phyloP scores from a whole-genome alignment of 495 filamentous ascomycete genomes.

The Neurospora sp. region DNA sequence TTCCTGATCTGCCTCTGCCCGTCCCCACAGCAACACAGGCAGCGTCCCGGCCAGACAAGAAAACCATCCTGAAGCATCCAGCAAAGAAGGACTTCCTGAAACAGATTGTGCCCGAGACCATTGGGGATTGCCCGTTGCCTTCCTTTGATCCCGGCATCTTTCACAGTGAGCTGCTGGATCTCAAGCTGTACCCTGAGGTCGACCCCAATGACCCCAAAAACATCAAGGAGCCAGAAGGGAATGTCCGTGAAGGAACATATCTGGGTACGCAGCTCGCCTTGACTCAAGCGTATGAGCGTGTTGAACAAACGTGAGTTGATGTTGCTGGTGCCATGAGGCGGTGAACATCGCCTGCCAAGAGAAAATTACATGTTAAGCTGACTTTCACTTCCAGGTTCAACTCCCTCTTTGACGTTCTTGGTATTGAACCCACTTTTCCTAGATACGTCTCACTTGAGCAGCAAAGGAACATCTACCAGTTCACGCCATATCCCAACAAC shows the following conservation, averaged over 20 bases:
- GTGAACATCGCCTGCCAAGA: neutral
- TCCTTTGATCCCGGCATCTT: slow-evolving; percentile 26
- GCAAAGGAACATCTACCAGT: slow-evolving; percentile 23
- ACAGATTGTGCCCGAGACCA: slow-evolving; percentile 12
- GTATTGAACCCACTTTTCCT: slow-evolving; percentile 25
- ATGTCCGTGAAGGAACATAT: slow-evolving; percentile 22
- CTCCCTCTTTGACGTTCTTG: slow-evolving; percentile 28
- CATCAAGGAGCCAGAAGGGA: slow-evolving; percentile 14
- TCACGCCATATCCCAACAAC: slow-evolving; percentile 18
- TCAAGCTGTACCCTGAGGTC: slow-evolving; percentile 18
- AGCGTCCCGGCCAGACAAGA: slow-evolving; percentile 8
- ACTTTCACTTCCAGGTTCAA: slow-evolving; percentile 16
- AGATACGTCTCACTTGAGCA: slow-evolving; percentile 19
- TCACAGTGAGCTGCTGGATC: slow-evolving; percentile 20
- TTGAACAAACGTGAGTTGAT: slow-evolving; percentile 28
- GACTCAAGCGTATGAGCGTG: slow-evolving; percentile 28
- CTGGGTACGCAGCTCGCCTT: slow-evolving; percentile 31
- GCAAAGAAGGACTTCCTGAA: slow-evolving; percentile 16
- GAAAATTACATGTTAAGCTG: neutral
- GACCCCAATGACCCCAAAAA: slow-evolving; percentile 13
- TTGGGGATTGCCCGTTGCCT: slow-evolving; percentile 15
- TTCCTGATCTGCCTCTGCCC: slow-evolving; percentile 11
- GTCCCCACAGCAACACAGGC: slow-evolving; percentile 7
- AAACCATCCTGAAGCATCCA: slow-evolving; percentile 19
- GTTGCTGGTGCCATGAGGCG: neutral